Base-by-base conservation (phyloP, 2,329 filamentous ascomycete genomes). In the Cladobotryum mycophilum region DNA sequence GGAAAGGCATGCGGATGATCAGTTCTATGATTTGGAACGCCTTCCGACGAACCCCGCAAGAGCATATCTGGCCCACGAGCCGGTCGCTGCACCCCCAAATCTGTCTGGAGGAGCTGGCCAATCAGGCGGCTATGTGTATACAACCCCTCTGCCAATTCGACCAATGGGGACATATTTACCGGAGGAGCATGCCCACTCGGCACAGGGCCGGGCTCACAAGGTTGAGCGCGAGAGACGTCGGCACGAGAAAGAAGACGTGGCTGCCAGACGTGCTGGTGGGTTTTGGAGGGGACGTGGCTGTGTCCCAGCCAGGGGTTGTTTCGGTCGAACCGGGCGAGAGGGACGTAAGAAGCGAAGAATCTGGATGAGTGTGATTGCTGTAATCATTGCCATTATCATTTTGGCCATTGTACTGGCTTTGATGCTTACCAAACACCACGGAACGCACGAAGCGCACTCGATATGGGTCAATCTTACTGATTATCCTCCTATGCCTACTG, bases 401-500 rank as follows among this genome's bases (percentile, higher is more conserved):
- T 61, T 87, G 11, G 72, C 76, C 14, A 66, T 85, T 18, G 72
- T 80, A 1, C 70, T 89, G 11, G 78, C 76, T 0, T 76, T 82
- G 12, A 74, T 80, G 1, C 67, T 89, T 41, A 66, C 59, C n/a
- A 59, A 61, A 20, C 57, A 56, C 12, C 58, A 61, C 15, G 34
- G 52, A n/a, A 41, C 57, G 9, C 40, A 56, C n/a, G 58, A 60
- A 45, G 47, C 56, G 8, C 68, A 69, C n/a, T 75, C 73, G 1
- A 73, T 74, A 47, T 96, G 89, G 86, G 75, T 96, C 51, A 96
- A 95, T 63, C 66, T 95, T 54, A 95, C 91, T 1, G 83, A 84
- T 46, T 96, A 88, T 58, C 91, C 91, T 15, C 86, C 90, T 0
- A 88, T 96, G 61, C 89, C 88, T 2, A 92, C 88, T 0, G 92